Conservation (phyloP, 176 grass and related monocot species). For the Musa schizocarpa region DNA sequence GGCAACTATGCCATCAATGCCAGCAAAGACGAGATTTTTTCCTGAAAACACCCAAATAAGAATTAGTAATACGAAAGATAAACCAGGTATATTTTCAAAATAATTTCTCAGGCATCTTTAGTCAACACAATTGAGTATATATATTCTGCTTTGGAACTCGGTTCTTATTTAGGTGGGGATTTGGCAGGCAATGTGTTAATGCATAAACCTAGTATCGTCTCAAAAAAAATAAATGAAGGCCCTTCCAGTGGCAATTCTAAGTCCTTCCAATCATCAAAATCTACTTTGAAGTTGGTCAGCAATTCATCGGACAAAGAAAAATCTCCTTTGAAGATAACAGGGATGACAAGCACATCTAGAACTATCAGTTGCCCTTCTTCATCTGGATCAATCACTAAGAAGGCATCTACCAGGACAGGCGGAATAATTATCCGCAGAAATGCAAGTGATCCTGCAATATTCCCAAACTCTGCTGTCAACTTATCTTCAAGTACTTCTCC, state of each 20-base stretch:
- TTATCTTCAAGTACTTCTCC: conserved; percentile 38
- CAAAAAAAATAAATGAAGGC: conserved; percentile 12
- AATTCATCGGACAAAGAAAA: conserved; percentile 17
- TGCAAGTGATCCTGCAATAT: conserved; percentile 4
- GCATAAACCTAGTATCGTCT: conserved; percentile 23
- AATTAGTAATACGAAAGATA: conserved; percentile 20
- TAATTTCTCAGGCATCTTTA: neutral
- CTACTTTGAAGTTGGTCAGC: conserved; percentile 11
- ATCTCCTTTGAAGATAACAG: conserved; percentile 26
- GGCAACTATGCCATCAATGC: conserved; percentile 36
- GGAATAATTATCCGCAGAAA: conserved; percentile 17
- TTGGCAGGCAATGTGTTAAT: conserved; percentile 36
- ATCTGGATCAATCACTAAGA: conserved; percentile 30
- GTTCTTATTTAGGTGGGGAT: neutral
- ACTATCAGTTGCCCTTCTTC: conserved; percentile 19
- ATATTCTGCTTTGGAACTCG: neutral
- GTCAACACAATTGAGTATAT: neutral
- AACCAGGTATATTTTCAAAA: neutral
- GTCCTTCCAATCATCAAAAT: conserved; percentile 15
- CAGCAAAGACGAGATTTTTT: conserved; percentile 23
- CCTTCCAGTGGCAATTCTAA: neutral
- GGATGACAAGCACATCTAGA: conserved; percentile 38
- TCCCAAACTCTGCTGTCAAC: neutral
- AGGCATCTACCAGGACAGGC: conserved; percentile 24
- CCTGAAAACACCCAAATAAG: conserved; percentile 37